Percentiles rank a stretch among this genome's conserved stretches.
Conservation (phyloP, 2,329 filamentous ascomycete species). For the Fusarium armeniacum region DNA sequence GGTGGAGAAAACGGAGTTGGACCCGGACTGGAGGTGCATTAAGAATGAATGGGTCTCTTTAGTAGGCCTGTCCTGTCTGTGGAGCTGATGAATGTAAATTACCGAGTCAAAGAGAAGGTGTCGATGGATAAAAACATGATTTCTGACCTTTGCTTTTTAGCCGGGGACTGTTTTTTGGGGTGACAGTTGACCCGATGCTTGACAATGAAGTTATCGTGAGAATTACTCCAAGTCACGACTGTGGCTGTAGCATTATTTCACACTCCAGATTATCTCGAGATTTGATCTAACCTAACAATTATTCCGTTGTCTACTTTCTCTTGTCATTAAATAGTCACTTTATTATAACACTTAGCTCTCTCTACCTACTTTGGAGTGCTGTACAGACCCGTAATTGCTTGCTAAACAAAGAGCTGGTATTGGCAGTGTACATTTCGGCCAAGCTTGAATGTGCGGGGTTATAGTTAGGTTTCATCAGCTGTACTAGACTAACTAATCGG, state of each 20-base stretch:
- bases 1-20: constrained; percentile 11
- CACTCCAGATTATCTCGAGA: neutral
- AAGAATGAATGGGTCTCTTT: neutral
- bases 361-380: neutral
- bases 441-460: constrained; percentile 31
- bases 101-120: constrained; percentile 5
- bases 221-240: neutral
- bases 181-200: constrained; percentile 16
- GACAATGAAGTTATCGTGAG: constrained; percentile 3
- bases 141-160: neutral
- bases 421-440: constrained; percentile 37
- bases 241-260: neutral
- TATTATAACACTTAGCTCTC: neutral
- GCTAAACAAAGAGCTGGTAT: constrained; percentile 45
- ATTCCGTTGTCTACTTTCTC: neutral
- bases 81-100: constrained; percentile 5
- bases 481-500: constrained; percentile 3
- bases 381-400: constrained; percentile 42
- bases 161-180: constrained; percentile 1
- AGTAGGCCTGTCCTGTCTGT: neutral
- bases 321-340: neutral
- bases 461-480: constrained; percentile 3
- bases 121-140: constrained; percentile 13
- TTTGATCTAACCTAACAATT: too few relatives aligned
- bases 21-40: neutral